Base-by-base conservation (phyloP, 306 rosid species). In the Gastrolobium bilobum region DNA sequence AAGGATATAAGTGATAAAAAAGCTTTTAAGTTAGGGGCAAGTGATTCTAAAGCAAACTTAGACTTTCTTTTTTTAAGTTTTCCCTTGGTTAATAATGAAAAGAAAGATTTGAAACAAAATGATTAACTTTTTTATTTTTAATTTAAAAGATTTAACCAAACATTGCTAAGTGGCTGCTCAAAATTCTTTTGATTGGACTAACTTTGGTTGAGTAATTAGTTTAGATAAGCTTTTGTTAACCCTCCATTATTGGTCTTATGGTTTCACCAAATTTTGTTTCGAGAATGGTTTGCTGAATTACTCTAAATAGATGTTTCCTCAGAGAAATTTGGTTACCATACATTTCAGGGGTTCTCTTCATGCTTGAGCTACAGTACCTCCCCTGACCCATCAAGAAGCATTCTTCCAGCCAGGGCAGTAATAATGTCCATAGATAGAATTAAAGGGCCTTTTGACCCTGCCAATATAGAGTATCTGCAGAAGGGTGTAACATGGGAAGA, bases 371-470 rank as follows among this genome's bases (percentile, higher is more conserved):
- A 86, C 47, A 40, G 81, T 42, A 94, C 98, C 58, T 86, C 96
- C 60, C 62, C 97, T 13, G 97, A 90, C 71, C 93, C 96, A 87
- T 86, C 97, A 46, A 90, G 68, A 75, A 89, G 97, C 78, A 75
- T 94, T 57, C 82, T 92, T 80, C 97, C 97, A 7, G 90, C 84
- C 0, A 89, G 96, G 68, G 97, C 97, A 64, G 86, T 81, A 82
- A 89, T 94, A 20, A 82, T 66, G 67, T 79, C 86, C 48, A 84
- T 94, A 38, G 96, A 94, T 82, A 90, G 86, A 86, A 82, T 92
- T 64, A 88, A 76, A 83, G 98, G 98, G 10, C 98, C 98, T 31
- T 92, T 94, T 77, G 89, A 94, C 87, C 98, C 98, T 47, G 77
- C 94, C 5, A 89, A 92, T 57, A 86, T 88, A 20, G 82, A 87